phyloP scores from a whole-genome alignment of 2,329 filamentous ascomycete genomes.

The Ophidiomyces ophidiicola region DNA sequence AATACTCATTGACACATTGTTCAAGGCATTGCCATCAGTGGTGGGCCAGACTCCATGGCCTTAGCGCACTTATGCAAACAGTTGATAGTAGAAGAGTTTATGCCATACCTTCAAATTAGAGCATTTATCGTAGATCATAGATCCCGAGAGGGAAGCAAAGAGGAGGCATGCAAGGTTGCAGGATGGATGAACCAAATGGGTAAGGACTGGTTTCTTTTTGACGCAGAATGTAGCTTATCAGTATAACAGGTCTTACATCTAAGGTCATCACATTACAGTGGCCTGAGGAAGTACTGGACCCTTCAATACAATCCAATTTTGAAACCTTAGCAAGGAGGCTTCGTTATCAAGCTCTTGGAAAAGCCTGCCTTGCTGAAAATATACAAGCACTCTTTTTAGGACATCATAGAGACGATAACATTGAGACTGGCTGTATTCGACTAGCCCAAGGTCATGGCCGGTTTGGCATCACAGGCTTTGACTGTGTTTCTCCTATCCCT shows the following conservation, averaged over 20 bases:
- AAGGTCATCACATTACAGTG: slow-evolving; percentile 41
- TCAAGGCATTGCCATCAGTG: slow-evolving; percentile 68
- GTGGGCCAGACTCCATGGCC: slow-evolving; percentile 96
- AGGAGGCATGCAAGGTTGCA: slow-evolving; percentile 44
- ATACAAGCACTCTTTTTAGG: slow-evolving; percentile 59
- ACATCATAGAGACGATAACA: slow-evolving; percentile 83
- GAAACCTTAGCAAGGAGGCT: slow-evolving; percentile 63
- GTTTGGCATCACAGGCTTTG: slow-evolving; percentile 63
- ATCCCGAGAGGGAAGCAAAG: slow-evolving; percentile 42
- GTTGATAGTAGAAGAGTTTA: slow-evolving; percentile 24
- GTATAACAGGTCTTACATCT: slow-evolving; percentile 23
- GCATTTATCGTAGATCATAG: slow-evolving; percentile 52
- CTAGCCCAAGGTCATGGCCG: slow-evolving; percentile 54
- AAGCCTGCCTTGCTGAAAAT: slow-evolving; percentile 40
- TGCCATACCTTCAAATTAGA: slow-evolving; percentile 27
- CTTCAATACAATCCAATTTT: slow-evolving; percentile 48
- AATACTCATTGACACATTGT: not conserved
- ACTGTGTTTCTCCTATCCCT: slow-evolving; percentile 55
- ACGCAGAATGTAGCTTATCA: slow-evolving; percentile 2
- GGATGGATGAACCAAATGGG: slow-evolving; percentile 35
- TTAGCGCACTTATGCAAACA: slow-evolving; percentile 60
- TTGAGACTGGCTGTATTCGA: slow-evolving; percentile 78
- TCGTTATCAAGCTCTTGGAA: slow-evolving; percentile 61
- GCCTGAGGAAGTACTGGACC: slow-evolving; percentile 27
- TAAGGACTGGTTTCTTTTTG: slow-evolving; percentile 19